Conservation (phyloP, 225 moss, liverwort and hornwort species). For the Bryum argenteum region DNA sequence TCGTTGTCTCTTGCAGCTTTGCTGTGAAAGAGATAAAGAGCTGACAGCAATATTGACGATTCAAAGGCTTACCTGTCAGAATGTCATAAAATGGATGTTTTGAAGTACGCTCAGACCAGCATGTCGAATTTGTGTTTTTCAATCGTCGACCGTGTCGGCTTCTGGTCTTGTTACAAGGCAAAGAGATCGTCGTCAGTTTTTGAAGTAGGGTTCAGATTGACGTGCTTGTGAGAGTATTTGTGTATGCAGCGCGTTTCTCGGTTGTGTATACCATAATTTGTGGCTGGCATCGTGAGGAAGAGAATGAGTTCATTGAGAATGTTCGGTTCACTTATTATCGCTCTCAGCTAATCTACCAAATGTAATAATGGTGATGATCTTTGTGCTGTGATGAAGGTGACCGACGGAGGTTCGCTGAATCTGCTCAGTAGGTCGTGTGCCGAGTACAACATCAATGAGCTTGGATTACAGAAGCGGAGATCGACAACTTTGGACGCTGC, state of each 20-base stretch:
- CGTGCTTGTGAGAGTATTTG: background rate
- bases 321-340: conserved; percentile 1
- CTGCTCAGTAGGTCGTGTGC: conserved; percentile 96
- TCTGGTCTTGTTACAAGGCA: background rate
- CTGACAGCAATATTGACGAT: background rate
- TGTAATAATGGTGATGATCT: conserved; percentile 1
- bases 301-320: background rate
- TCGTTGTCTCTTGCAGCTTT: conserved; percentile 4
- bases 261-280: background rate
- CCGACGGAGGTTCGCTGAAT: conserved; percentile 92
- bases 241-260: background rate
- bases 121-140: conserved; percentile 11
- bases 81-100: background rate
- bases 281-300: background rate
- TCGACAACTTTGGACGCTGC: conserved; percentile 67
- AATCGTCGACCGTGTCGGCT: background rate
- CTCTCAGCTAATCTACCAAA: background rate
- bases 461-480: conserved; percentile 92
- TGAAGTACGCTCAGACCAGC: conserved; percentile 3
- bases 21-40: background rate
- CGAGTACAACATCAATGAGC: conserved; percentile 99
- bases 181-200: background rate
- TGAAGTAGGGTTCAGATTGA: background rate
- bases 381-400: conserved; percentile 66
- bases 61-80: background rate